These are phyloP conservation scores for Fonsecaea nubica DNA, from an alignment of 2,329 filamentous ascomycete species.

Conservation along the genomic window DNA sequence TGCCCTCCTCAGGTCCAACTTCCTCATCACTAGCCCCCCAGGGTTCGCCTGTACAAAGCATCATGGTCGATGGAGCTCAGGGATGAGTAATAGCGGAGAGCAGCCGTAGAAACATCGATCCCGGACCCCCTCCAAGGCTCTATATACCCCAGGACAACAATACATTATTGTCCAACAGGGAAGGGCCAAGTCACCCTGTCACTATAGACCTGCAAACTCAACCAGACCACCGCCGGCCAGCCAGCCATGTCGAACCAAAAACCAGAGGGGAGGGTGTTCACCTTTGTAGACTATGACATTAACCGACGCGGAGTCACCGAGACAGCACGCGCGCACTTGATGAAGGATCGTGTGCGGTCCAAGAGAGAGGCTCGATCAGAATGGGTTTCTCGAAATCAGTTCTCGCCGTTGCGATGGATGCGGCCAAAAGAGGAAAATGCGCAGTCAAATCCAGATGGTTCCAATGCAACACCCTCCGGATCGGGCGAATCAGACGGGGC, in stretches of 20 bases:
- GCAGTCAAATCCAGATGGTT: conserved; percentile 15
- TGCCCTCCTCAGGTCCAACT: conserved; percentile 3
- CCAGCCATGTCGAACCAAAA: conserved; percentile 25
- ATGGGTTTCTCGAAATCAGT: conserved; percentile 33
- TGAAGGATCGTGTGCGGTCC: conserved; percentile 33
- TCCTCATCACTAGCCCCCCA: neutral
- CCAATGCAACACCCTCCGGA: neutral
- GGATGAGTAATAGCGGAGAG: conserved; percentile 21
- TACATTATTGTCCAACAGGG: conserved; percentile 5
- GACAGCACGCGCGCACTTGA: conserved; percentile 31
- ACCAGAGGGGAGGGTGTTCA: conserved; percentile 25
- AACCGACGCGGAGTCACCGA: conserved; percentile 33
- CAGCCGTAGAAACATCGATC: conserved; percentile 1
- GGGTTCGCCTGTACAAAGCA: neutral
- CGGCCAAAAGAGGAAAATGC: conserved; percentile 28
- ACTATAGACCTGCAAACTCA: neutral
- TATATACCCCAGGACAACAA: conserved; percentile 23
- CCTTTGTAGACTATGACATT: conserved; percentile 36
- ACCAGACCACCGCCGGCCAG: neutral
- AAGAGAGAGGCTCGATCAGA: conserved; percentile 32
- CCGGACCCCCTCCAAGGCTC: neutral
- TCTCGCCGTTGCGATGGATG: conserved; percentile 34
- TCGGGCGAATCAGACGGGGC: conserved; percentile 15
- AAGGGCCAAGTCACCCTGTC: neutral
- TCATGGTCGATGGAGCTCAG: conserved; percentile 7